phyloP scores from a whole-genome alignment of 177 flowering plant species.

The Tripterygium wilfordii region DNA sequence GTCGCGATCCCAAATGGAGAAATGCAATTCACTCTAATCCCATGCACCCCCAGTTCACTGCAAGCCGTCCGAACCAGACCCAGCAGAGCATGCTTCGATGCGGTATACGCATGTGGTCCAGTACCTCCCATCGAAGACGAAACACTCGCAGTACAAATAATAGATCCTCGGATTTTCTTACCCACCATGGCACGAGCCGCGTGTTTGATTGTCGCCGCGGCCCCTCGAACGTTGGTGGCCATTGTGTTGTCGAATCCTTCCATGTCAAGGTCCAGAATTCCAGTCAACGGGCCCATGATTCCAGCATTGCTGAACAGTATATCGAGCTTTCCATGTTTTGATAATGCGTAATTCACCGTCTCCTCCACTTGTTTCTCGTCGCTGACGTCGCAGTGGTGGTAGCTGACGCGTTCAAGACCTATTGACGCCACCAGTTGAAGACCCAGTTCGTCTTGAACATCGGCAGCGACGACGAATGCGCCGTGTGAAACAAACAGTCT shows the following conservation, averaged over 20 bases:
- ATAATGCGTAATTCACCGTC: conserved; percentile 34
- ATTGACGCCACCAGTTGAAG: conserved; percentile 44
- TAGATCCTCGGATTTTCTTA: conserved; percentile 49
- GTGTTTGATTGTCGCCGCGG: conserved; percentile 66
- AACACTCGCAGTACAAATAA: conserved; percentile 80
- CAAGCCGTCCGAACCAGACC: conserved; percentile 62
- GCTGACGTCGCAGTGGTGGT: conserved; percentile 62
- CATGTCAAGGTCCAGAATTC: conserved; percentile 61
- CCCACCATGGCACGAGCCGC: conserved; percentile 77
- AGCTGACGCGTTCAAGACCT: conserved; percentile 37
- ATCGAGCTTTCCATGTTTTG: conserved; percentile 54
- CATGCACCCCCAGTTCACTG: conserved; percentile 65
- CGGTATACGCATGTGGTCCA: conserved; percentile 57
- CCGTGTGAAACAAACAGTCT: conserved; percentile 62
- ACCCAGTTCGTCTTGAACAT: conserved; percentile 71
- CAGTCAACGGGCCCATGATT: conserved; percentile 31
- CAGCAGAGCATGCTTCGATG: conserved; percentile 66
- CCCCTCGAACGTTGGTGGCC: conserved; percentile 68
- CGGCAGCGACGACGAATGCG: conserved; percentile 59
- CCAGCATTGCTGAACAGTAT: conserved; percentile 81
- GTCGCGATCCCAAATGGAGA: conserved; percentile 81
- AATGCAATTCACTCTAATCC: conserved; percentile 75
- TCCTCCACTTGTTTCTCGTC: conserved; percentile 71
- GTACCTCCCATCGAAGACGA: conserved; percentile 50
- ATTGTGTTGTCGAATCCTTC: conserved; percentile 41